These are phyloP conservation scores for Tulasnella sp. DNA, from an alignment of 768 basidiomycete genomes.

Conservation along the genomic window DNA sequence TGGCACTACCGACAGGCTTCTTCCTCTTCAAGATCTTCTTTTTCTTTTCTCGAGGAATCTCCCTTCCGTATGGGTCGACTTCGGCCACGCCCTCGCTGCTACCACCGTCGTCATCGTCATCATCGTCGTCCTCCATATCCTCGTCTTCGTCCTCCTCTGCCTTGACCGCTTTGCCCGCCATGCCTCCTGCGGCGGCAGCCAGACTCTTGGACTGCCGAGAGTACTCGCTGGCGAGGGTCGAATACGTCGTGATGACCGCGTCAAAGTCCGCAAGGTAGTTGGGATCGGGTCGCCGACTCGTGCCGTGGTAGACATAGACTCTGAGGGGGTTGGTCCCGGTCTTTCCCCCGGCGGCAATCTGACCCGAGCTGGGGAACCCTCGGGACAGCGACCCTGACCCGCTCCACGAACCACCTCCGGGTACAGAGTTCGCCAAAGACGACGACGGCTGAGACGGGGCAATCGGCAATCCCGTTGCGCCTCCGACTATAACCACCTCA, in stretches of 20 bases:
- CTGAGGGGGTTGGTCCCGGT: constrained; percentile 44
- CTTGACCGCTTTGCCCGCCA: not conserved
- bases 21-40: constrained; percentile 48
- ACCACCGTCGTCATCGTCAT: constrained; percentile 37
- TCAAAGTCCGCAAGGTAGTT: constrained; percentile 85
- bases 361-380: constrained; percentile 7
- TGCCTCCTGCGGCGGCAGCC: constrained; percentile 36
- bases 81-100: constrained; percentile 51
- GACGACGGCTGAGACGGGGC: constrained; percentile 30
- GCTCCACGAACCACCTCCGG: constrained; percentile 5
- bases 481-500: constrained; percentile 70
- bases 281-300: constrained; percentile 75
- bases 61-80: constrained; percentile 49
- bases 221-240: constrained; percentile 88
- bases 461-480: constrained; percentile 32
- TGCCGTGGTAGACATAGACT: constrained; percentile 94
- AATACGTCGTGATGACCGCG: constrained; percentile 93
- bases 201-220: constrained; percentile 73
- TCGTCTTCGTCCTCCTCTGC: constrained; percentile 22
- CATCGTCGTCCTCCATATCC: constrained; percentile 52
- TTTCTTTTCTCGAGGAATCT: constrained; percentile 55
- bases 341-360: constrained; percentile 25
- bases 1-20: constrained; percentile 30
- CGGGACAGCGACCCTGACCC: constrained; percentile 7
- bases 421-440: constrained; percentile 18